Base-by-base conservation (phyloP, 208 protist species). In the Phytomonas sp. region DNA sequence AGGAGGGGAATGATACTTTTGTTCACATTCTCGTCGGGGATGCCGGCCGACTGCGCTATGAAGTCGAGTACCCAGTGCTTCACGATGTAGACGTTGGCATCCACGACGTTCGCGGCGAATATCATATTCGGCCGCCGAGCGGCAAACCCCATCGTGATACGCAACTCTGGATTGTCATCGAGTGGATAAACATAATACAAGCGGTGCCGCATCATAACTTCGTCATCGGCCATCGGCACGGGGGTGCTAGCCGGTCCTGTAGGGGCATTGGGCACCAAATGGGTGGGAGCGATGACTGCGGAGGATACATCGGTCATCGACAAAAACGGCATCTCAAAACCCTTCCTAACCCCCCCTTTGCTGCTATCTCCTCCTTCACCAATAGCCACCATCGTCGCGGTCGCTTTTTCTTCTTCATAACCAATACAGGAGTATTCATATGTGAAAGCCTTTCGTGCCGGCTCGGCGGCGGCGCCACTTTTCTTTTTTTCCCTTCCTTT, bases 41-140 rank as follows among this genome's bases (percentile, higher is more conserved):
- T 59, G 5, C 72, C 82, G 28, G 82, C 82, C 6, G 76, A 81
- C 62, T 84, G 78, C 6, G 81, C 84, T n/a, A 93, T 89, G 34
- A 81, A 76, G 34, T 86, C 73, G 30, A 95, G 73, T 29, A 88
- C 87, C 88, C 90, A 95, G 9, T 84, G 76, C 7, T 79, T 80
- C 62, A 93, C 66, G 51, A 92, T 28, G 74, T 95, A 95, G 36
- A 76, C 82, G 63, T 92, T 83, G 13, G 82, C 78, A 62, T 95
- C 87, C 17, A 86, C 74, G 0, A 89, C 72, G 63, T 93, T 83
- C 4, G 81, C 79, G 26, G 77, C 71, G 62, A 90, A 89, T 20
- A 79, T 88, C 36, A 95, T 73, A 64, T 91, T 69, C 4, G 90
- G 86, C 3, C 90, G 79, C 8, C 87, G 83, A 0, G 78, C 82